Evolutionary conservation across 1,284 basidiomycete genomes (phyloP), one percentile per base, ranked within the genome.

Genomic region (Erythrobasidium hasegawianum): DNA sequence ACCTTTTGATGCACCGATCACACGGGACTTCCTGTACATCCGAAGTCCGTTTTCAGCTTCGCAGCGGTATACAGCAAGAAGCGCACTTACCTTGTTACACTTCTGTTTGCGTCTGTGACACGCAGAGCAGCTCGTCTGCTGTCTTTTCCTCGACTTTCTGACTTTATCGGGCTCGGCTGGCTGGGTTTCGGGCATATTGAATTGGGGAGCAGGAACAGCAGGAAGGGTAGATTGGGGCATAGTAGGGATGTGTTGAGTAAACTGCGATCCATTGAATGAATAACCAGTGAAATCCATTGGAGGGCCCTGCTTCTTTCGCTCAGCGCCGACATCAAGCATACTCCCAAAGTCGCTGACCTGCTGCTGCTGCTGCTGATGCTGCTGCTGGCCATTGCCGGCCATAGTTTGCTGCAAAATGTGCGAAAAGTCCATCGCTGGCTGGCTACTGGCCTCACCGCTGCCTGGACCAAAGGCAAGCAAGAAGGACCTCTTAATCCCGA

Each of bases 91-190:
- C 56, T 65, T 55, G 26, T 65, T 65, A 22, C 62, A 65, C 47
- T 65, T 65, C 29, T 67, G 64, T 52, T 67, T 67, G 16, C 64
- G 40, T 7, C 64, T 50, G 27, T 67, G 64, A 33, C 64, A 67
- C 40, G 60, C 64, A 8, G 56, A 57, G 59, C 64, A 67, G 58
- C 58, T 61, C 3, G 58, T 67, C 40, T 67, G 64, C 45, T 65
- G 55, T 41, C 62, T n/a, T 27, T 58, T 58, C 27, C 62, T 18
- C 5, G 62, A 50, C 55, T 58, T 65, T 33, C 41, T 65, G 27
- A 24, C 14, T n/a, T 39, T 57, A 0, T 47, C 61, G 2, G 27
- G 3, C 1, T n/a, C 18, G 14, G 14, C 54, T 24, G 16, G 14
- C 43, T 47, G 45, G 45, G 14, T 14, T 47, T n/a, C 22, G n/a